Evolutionary conservation across 75 land plant genomes (phyloP).

Genomic region (Cunninghamia lanceolata): DNA sequence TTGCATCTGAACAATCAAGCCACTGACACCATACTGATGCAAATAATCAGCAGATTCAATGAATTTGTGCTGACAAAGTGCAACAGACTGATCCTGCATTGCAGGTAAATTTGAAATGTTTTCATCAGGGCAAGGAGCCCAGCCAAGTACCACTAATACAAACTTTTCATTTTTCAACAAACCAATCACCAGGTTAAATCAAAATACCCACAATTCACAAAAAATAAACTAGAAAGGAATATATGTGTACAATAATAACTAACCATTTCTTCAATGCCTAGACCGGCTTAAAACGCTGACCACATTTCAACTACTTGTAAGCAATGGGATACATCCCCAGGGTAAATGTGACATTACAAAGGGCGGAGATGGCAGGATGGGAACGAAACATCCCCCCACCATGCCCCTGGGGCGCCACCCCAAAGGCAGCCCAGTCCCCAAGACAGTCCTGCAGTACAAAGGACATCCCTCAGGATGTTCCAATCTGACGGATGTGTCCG

Average conservation of each 20-base stretch:
- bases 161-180: neutral
- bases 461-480: too few relatives aligned
- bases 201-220: neutral
- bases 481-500: too few relatives aligned
- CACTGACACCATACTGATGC: constrained; percentile 34
- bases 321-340: neutral
- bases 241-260: neutral
- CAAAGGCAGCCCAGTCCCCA: too few relatives aligned
- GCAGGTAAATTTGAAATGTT: neutral
- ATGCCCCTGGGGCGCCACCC: too few relatives aligned
- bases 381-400: too few relatives aligned
- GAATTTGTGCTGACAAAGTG: constrained; percentile 47
- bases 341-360: too few relatives aligned
- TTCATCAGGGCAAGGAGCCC: constrained; percentile 6
- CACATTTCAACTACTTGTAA: neutral
- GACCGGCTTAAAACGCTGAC: neutral
- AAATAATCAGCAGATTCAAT: constrained; percentile 61
- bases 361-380: too few relatives aligned
- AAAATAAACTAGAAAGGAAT: neutral
- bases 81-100: constrained; percentile 8
- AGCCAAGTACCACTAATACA: neutral
- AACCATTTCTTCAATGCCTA: neutral
- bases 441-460: too few relatives aligned
- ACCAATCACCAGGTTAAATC: neutral
- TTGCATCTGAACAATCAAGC: constrained; percentile 38